Conservation (phyloP, 495 filamentous ascomycete species). For the Penicillium steckii region DNA sequence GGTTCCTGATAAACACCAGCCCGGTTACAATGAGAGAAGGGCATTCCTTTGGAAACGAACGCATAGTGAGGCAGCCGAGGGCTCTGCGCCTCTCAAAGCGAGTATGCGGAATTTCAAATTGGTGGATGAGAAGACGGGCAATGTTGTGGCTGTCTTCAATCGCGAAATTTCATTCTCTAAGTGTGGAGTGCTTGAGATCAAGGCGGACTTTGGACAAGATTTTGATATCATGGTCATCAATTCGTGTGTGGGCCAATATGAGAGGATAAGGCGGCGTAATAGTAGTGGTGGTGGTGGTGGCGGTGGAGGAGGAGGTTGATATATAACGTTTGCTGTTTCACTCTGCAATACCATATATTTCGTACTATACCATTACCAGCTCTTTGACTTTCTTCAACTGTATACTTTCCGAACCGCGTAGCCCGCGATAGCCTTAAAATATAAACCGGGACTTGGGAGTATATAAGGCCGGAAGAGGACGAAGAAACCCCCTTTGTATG, state of each 20-base stretch:
- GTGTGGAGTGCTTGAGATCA: constrained; percentile 24
- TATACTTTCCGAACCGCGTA: not conserved
- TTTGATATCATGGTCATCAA: constrained; percentile 28
- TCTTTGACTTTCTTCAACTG: not conserved
- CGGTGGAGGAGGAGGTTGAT: constrained; percentile 11
- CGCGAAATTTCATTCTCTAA: constrained; percentile 6
- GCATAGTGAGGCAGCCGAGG: constrained; percentile 14
- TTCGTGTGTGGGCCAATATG: constrained; percentile 19
- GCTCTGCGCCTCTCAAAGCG: constrained; percentile 1
- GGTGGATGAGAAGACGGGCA: constrained; percentile 13
- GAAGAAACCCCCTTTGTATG: no score
- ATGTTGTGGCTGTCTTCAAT: constrained; percentile 22
- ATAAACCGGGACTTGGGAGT: no score
- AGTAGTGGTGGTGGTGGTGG: constrained; percentile 8
- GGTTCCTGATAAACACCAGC: not conserved
- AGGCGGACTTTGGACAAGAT: constrained; percentile 18
- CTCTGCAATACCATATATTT: not conserved
- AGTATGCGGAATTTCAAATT: constrained; percentile 23
- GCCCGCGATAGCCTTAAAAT: not conserved
- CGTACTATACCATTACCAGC: not conserved
- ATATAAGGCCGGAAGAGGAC: no score
- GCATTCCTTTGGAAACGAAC: constrained; percentile 26
- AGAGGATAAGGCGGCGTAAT: constrained; percentile 16
- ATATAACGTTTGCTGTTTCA: not conserved
- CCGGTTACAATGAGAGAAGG: constrained; percentile 4